phyloP scores from a whole-genome alignment of 2,329 filamentous ascomycete genomes.

The Elsinoe perseae region DNA sequence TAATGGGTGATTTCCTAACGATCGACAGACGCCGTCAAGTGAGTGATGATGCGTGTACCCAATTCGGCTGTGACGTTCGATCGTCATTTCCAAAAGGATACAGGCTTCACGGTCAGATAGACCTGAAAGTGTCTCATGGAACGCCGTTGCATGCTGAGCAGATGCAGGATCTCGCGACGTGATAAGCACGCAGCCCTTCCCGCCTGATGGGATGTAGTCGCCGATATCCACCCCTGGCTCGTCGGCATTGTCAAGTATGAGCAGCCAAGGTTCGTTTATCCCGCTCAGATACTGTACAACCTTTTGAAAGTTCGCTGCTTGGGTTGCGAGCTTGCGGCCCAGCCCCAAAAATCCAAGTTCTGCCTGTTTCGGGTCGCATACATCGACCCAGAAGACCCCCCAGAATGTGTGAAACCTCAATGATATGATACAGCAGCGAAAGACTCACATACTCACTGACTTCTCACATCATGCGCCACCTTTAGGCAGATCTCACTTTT shows the following conservation, averaged over 20 bases:
- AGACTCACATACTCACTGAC: not conserved
- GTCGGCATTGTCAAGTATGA: not conserved
- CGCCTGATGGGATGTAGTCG: not conserved
- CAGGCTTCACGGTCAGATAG: not conserved
- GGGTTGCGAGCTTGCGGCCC: not conserved
- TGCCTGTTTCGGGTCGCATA: not conserved
- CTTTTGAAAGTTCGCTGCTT: not conserved
- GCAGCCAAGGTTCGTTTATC: not conserved
- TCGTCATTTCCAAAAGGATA: not conserved
- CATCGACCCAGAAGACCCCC: constrained; percentile 5
- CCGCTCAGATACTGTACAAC: not conserved
- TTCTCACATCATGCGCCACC: not conserved
- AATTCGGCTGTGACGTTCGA: not conserved
- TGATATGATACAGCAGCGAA: not conserved
- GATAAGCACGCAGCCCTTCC: not conserved
- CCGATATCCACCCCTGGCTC: not conserved
- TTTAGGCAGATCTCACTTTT: not conserved
- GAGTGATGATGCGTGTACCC: not conserved
- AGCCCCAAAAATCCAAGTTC: not conserved
- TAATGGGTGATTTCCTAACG: not conserved
- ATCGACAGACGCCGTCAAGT: not conserved
- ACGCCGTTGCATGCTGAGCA: not conserved
- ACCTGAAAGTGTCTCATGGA: not conserved
- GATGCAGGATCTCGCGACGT: not conserved
- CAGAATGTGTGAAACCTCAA: not conserved